Base-by-base conservation (phyloP, 2,329 filamentous ascomycete genomes). In the Penicillium sumatraense region DNA sequence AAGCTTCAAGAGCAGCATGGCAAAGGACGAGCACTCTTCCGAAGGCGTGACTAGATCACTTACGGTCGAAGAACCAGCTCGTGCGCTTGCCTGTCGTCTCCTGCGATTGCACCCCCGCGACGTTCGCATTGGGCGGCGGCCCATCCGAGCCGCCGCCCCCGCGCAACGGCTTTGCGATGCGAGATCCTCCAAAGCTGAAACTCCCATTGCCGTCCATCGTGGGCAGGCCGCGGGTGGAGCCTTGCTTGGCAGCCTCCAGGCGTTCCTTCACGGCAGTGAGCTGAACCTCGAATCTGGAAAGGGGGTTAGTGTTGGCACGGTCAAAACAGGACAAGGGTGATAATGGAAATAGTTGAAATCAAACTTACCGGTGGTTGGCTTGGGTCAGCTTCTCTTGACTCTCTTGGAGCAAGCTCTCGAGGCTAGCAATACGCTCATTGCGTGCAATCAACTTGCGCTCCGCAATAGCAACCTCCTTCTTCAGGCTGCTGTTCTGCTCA, bases 401-500 rank as follows among this genome's bases (percentile, higher is more conserved):
- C 75, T 99, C 95, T 75, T 96, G 92, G 67, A 99, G 83, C 70
- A 99, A 80, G 69, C 85, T 89, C 80, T 99, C 95, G 42, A 99
- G 81, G 73, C 90, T 96, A 75, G 96, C 89, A 72, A 99, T 99
- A 54, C 95, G 89, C 82, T 99, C 95, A 72, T 98, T 98, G 66
- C 95, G 84, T 21, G 95, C 95, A 74, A 96, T 96, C 59, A 99
- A 83, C 78, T 99, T 99, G 67, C 95, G 87, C 81, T 99, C 95
- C 0, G 95, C 95, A 72, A 99, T 99, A 52, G 95, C 95, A 52
- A 99, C 95, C 78, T 99, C 95, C 82, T 99, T 98, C 87, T 99
- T 99, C 69, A 99, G 82, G 60, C 89, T 89, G 65, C 91, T 91
- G 78, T 99, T 99, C 77, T 99, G 95, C 80, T 99, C 95, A 27